A percentile compares a stretch with the other conserved stretches of the same genome.
Conservation (phyloP, 1,139 yeast species). For the Taphrina populina region DNA sequence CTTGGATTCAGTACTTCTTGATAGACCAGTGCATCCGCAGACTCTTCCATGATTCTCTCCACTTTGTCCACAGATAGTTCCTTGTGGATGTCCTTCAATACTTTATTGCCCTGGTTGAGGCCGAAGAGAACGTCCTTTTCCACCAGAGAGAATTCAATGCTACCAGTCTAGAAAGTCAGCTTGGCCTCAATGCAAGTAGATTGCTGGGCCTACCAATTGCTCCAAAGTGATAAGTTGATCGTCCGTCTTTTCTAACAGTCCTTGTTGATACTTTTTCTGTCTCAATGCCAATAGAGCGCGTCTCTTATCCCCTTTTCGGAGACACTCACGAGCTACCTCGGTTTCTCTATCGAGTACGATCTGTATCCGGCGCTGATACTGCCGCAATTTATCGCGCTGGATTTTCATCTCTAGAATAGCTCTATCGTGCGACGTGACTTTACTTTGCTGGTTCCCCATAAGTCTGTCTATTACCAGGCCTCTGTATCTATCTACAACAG, state of each 20-base stretch:
- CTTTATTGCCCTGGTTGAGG: conserved; percentile 72
- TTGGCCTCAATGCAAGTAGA: not conserved
- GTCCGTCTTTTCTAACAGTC: conserved; percentile 64
- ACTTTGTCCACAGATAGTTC: conserved; percentile 77
- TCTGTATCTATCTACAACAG: no score
- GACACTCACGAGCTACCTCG: conserved; percentile 58
- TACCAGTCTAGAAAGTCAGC: conserved; percentile 41
- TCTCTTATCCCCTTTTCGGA: conserved; percentile 55
- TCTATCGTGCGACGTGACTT: conserved; percentile 73
- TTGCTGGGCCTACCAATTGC: conserved; percentile 46
- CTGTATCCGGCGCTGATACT: conserved; percentile 65
- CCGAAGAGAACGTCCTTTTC: conserved; percentile 84
- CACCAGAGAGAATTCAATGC: conserved; percentile 82
- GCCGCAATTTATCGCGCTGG: conserved; percentile 79
- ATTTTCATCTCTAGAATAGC: conserved; percentile 82
- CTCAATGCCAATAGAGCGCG: conserved; percentile 70
- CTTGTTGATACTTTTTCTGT: conserved; percentile 78
- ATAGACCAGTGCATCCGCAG: conserved; percentile 74
- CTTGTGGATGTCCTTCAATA: conserved; percentile 67
- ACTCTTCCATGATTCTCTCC: conserved; percentile 80
- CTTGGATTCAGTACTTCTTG: conserved; percentile 55
- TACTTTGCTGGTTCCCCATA: conserved; percentile 25
- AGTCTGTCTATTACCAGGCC: no score
- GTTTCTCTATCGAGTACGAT: conserved; percentile 59
- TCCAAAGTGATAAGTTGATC: conserved; percentile 78